Conservation (phyloP, 192 early-diverging fungal species). For the Kappamyces sp. region DNA sequence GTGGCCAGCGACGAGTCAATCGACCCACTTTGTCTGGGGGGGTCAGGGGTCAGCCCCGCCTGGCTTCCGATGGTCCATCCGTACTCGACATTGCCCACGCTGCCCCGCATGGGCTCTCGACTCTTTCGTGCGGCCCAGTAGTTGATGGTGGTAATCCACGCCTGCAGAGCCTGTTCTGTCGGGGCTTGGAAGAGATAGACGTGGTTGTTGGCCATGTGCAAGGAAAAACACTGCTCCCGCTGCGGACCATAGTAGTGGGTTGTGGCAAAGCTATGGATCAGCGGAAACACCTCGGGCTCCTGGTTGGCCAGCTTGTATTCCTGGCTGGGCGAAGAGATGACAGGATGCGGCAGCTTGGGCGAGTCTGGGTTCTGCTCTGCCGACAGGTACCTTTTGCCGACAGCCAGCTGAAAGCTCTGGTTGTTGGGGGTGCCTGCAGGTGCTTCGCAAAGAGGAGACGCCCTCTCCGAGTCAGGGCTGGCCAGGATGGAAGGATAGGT, state of each 20-base stretch:
- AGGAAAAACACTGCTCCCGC: slow-evolving; percentile 77
- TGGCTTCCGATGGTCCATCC: slow-evolving; percentile 64
- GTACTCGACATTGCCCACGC: slow-evolving; percentile 86
- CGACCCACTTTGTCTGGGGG: too few relatives aligned
- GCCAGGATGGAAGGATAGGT: not conserved
- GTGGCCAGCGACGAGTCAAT: too few relatives aligned
- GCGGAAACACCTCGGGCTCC: slow-evolving; percentile 26
- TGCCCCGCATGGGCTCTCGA: slow-evolving; percentile 84
- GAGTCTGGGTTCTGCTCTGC: not conserved
- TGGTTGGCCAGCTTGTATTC: slow-evolving; percentile 17
- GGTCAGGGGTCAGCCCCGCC: not conserved
- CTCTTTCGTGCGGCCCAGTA: slow-evolving; percentile 90
- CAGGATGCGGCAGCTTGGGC: not conserved
- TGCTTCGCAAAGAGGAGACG: not conserved
- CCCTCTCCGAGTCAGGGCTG: not conserved
- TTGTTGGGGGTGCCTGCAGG: not conserved
- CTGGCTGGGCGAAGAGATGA: slow-evolving; percentile 6
- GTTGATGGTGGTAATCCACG: slow-evolving; percentile 87
- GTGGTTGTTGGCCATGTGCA: slow-evolving; percentile 74
- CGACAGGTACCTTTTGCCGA: not conserved
- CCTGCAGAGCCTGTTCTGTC: slow-evolving; percentile 61
- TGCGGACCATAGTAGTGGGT: slow-evolving; percentile 71
- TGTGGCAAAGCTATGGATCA: slow-evolving; percentile 81
- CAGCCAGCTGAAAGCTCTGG: not conserved
- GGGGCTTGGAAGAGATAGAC: slow-evolving; percentile 86